phyloP scores from a whole-genome alignment of 2,329 filamentous ascomycete species.

The Sarocladiaceae sp. region DNA sequence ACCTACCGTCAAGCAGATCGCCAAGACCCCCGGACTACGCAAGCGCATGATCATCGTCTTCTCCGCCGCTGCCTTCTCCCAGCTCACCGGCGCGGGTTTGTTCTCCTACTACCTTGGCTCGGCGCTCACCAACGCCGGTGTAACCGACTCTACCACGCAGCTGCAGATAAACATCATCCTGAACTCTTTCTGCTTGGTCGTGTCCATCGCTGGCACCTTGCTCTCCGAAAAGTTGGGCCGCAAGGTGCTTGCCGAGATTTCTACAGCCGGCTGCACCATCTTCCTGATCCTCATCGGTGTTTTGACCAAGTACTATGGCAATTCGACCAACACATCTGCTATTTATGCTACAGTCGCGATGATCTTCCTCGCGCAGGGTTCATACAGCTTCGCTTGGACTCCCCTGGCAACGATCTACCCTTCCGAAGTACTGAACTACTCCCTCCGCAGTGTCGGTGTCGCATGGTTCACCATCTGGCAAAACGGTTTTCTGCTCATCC shows the following conservation, averaged over 20 bases:
- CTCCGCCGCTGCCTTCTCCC: slow-evolving; percentile 41
- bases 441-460: slow-evolving; percentile 17
- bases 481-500: slow-evolving; percentile 10
- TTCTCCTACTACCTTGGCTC: slow-evolving; percentile 33
- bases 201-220: slow-evolving; percentile 34
- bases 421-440: slow-evolving; percentile 23
- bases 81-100: slow-evolving; percentile 29
- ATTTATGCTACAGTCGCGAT: slow-evolving; percentile 29
- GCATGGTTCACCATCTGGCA: slow-evolving; percentile 26
- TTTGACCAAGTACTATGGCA: slow-evolving; percentile 32
- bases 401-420: slow-evolving; percentile 20
- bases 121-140: slow-evolving; percentile 38
- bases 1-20: slow-evolving; percentile 32
- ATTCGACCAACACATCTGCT: slow-evolving; percentile 26
- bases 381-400: slow-evolving; percentile 23
- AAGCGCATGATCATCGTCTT: slow-evolving; percentile 40
- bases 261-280: slow-evolving; percentile 28
- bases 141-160: slow-evolving; percentile 35
- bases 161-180: slow-evolving; percentile 42
- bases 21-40: slow-evolving; percentile 40
- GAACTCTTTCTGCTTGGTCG: slow-evolving; percentile 42
- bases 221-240: slow-evolving; percentile 36
- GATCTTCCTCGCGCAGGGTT: slow-evolving; percentile 22
- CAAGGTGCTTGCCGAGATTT: slow-evolving; percentile 34
- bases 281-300: slow-evolving; percentile 46